phyloP scores from a whole-genome alignment of 768 basidiomycete species.

The Tylopilus sp. region DNA sequence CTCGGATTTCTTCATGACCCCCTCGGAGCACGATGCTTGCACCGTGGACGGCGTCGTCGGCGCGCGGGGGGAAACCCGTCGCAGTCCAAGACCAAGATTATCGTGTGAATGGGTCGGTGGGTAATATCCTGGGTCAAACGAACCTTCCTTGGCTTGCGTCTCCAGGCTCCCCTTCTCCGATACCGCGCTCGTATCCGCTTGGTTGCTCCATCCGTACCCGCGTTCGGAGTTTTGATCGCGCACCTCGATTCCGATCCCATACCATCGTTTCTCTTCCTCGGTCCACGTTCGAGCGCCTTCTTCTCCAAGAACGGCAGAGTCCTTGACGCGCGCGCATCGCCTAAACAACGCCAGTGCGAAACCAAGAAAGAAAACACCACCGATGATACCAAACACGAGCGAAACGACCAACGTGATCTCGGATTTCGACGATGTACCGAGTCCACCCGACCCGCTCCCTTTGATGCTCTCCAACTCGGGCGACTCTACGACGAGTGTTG shows the following conservation, averaged over 20 bases:
- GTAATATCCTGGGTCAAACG: conserved; percentile 16
- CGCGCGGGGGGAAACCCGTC: conserved; percentile 45
- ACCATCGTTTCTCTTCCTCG: conserved; percentile 67
- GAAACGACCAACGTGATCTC: conserved; percentile 56
- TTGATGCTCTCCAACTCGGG: conserved; percentile 39
- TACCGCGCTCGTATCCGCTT: conserved; percentile 24
- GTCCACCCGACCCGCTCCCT: conserved; percentile 26
- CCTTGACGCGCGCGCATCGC: conserved; percentile 53
- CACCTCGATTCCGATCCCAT: conserved; percentile 45
- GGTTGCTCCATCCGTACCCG: conserved; percentile 32
- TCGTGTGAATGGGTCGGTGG: conserved; percentile 17
- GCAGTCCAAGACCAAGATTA: conserved; percentile 44
- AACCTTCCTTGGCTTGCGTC: conserved; percentile 16
- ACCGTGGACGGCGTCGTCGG: conserved; percentile 38
- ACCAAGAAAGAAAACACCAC: conserved; percentile 53
- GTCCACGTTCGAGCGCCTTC: conserved; percentile 57
- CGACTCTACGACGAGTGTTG: conserved; percentile 50
- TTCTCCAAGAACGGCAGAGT: conserved; percentile 58
- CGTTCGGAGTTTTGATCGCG: conserved; percentile 12
- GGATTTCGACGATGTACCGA: conserved; percentile 43
- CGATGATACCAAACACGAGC: conserved; percentile 60
- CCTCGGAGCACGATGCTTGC: conserved; percentile 38
- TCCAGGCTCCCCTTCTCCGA: conserved; percentile 36
- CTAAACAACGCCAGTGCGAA: conserved; percentile 54
- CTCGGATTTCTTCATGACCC: conserved; percentile 66